Evolutionary conservation across 2,329 filamentous ascomycete species (phyloP), one percentile per base, ranked within the genome.

Genomic region (Aspergillus intermedius): DNA sequence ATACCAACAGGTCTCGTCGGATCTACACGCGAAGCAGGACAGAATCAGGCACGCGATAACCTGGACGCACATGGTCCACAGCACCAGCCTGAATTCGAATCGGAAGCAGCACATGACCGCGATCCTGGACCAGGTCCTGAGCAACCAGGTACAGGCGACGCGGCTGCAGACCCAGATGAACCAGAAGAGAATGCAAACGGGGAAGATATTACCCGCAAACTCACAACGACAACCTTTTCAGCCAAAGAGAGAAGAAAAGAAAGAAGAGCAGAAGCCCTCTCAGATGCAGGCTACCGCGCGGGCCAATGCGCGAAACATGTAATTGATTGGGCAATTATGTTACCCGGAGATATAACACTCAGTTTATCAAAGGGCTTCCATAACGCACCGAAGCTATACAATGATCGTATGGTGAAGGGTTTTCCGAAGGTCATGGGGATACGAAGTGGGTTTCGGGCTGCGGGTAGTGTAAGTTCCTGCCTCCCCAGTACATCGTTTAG

Each of bases 361-460:
- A 87, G 87, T 1, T 70, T 95, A 34, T 86, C 90, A 0, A 87
- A 86, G 65, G 91, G 91, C 0, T 94, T 95, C 64, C 86, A 91
- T 62, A 95, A 95, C 59, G 85, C 87, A 5, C 90, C 91, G 0
- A 84, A 81, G 56, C 73, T 95, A 1, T 95, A 95, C 62, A 87
- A 90, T 39, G 90, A 95, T 59, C 82, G 88, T 1, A 91, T 84
- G 1, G 83, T 95, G 1, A 79, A 88, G 7, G 84, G 86, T n/a
- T 74, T 80, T 1, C 86, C 89, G 49, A 88, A 88, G 57, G 87
- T 95, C 4, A 90, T 87, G 0, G 86, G 84, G 45, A 73, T 95
- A 44, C 77, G 81, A 46, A 88, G 84, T 53, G 91, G 91, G 0
- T 68, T 95, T 22, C 83, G 78, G 53, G 83, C 89, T 41, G 91